Evolutionary conservation across 495 filamentous ascomycete species (phyloP), one percentile per base, ranked within the genome.

Genomic region (Podospora comata): DNA sequence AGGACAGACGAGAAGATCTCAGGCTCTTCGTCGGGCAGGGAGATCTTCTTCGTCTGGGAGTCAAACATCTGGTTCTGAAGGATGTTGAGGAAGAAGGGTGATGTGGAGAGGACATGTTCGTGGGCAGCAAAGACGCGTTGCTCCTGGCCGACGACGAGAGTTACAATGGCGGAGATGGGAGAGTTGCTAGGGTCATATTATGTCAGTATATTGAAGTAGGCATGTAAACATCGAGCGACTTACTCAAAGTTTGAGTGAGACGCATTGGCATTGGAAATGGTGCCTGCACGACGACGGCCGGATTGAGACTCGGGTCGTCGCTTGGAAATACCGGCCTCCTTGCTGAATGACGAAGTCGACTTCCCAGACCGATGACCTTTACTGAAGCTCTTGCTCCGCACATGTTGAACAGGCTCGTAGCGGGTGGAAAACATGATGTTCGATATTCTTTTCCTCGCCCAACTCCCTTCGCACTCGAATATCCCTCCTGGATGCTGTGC

Each of bases 1-100:
- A 97, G 87, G 19, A 97, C 83, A 20, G 90, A 92, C 30, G 93
- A 95, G 83, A 97, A 91, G 73, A 95, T 88, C 75, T 96, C 92
- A 18, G 94, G 91, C 72, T 92, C 86, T 78, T 97, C 93, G 65
- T 93, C 87, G 4, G 94, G 91, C 28, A 97, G 88, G 64, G 89
- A 81, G 72, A 96, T 88, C 68, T 88, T 87, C 79, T 91, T 92
- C 72, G 83, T 83, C 70, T 84, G 76, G 4, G 86, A 74, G 68
- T 88, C 86, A 76, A 88, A 82, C 79, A 89, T 90, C 72, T 89
- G 84, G 65, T 84, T 83, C 66, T 85, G 83, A 62, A 86, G 83
- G 60, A 87, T 74, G 70, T 83, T 72, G 72, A 82, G 80, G 78
- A 97, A 97, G 85, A 89, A 95, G 15, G 92, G 86, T 27, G 91